phyloP scores from a whole-genome alignment of 2,329 filamentous ascomycete genomes.

The Leptodontidium sp. region DNA sequence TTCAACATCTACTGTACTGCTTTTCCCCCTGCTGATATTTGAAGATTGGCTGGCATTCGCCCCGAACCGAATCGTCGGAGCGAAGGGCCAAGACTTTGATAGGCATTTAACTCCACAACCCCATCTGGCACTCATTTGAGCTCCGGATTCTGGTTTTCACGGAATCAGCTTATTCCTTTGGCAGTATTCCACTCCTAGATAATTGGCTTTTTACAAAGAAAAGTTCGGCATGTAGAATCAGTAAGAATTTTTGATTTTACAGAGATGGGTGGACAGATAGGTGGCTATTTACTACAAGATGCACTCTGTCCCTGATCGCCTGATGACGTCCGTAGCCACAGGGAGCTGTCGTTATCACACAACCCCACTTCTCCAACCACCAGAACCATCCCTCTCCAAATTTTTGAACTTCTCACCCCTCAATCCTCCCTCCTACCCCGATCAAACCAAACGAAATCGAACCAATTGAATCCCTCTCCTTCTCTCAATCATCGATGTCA shows the following conservation, averaged over 20 bases:
- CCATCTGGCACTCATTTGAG: neutral
- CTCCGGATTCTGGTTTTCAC: neutral
- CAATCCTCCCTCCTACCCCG: neutral
- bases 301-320: neutral
- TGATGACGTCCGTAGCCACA: neutral
- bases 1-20: too few species aligned
- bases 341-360: neutral
- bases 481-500: conserved; percentile 15
- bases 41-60: neutral
- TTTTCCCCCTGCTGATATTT: neutral
- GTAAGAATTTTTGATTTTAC: neutral
- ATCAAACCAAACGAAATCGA: neutral
- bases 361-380: conserved; percentile 6
- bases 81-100: conserved; percentile 8
- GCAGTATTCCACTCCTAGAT: neutral
- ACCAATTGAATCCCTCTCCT: neutral
- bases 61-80: neutral
- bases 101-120: conserved; percentile 6
- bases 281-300: neutral
- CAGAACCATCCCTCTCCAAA: neutral
- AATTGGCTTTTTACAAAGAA: neutral
- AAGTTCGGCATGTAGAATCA: conserved; percentile 2
- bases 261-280: neutral
- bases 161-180: neutral
- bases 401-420: neutral